phyloP scores from a whole-genome alignment of 129 eudicot genomes.

The Silybum marianum region DNA sequence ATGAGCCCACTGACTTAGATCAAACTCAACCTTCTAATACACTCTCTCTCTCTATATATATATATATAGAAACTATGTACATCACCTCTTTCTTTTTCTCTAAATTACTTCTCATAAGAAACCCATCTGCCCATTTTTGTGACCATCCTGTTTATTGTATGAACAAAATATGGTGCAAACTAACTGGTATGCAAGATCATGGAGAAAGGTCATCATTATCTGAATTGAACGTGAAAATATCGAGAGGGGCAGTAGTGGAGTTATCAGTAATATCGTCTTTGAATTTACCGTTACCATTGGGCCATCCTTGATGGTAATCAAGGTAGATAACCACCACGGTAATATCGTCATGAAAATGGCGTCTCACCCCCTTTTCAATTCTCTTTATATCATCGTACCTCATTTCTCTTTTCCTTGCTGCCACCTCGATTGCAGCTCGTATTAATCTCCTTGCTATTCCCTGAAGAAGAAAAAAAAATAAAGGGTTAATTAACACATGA shows the following conservation, averaged over 20 bases:
- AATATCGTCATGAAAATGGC: conserved; percentile 78
- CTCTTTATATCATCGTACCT: conserved; percentile 64
- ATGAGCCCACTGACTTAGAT: conserved; percentile 9
- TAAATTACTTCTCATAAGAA: conserved; percentile 3
- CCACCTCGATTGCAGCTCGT: conserved; percentile 61
- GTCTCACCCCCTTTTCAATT: conserved; percentile 72
- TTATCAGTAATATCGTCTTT: conserved; percentile 39
- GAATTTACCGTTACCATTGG: conserved; percentile 31
- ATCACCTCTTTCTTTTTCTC: conserved; percentile 7
- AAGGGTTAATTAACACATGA: conserved; percentile 3
- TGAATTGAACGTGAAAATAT: conserved; percentile 55
- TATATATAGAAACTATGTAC: conserved; percentile 29
- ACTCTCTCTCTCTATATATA: too few species aligned
- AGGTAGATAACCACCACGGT: conserved; percentile 71
- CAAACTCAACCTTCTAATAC: conserved; percentile 25
- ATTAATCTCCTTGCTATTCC: conserved; percentile 79
- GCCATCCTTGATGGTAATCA: conserved; percentile 48
- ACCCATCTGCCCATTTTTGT: conserved; percentile 16
- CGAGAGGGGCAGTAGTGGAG: conserved; percentile 55
- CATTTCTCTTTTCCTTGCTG: conserved; percentile 67
- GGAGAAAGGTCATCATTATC: conserved; percentile 42
- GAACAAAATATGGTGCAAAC: conserved; percentile 27
- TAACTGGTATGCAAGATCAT: conserved; percentile 16
- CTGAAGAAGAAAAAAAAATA: conserved; percentile 30
- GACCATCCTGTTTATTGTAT: conserved; percentile 34